Evolutionary conservation across 129 eudicot genomes (phyloP), one percentile per base, ranked within the genome.

Genomic region (Centella asiatica): DNA sequence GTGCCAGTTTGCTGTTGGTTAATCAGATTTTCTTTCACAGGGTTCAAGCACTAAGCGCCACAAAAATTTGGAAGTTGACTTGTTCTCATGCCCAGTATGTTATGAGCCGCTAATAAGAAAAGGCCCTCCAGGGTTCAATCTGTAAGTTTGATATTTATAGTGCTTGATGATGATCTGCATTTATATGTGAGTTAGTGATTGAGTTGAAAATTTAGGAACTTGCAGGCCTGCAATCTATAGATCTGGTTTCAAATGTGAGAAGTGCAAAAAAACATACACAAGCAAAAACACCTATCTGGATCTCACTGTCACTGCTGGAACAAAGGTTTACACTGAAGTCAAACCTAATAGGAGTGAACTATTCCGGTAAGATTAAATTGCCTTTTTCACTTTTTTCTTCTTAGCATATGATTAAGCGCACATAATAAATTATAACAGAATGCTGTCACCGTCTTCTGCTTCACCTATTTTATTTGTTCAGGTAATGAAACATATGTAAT

Each of bases 81-180:
- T 84, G 51, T 82, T 87, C 69, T 86, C 98, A 25, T 92, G 96
- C 68, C 90, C 98, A 15, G 76, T 92, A 39, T 92, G 98, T 82
- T 92, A 83, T 25, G 95, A 84, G 44, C 98, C 96, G 1, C 81
- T 92, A 33, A 80, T 83, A 58, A 74, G 98, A 73, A 92, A 85
- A 71, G 98, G 98, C 2, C 98, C 98, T 66, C 45, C 90, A 1
- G 98, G 96, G 46, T 85, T 92, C 73, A 92, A 92, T 81, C 69
- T 92, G 98, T 87, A 87, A 87, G 98, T 77, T 67, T 12, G 18
- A 56, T 46, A 25, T 51, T 45, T 7, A 19, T 15, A 18, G 57
- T 31, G 25, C 39, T 58, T 66, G 61, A 65, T 50, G 23, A 49
- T 62, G 45, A 12, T 13, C 19, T 72, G 27, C 49, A 23, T n/a